Evolutionary conservation across 1,139 yeast genomes (phyloP).

Genomic region (Geotrichum bryndzae): DNA sequence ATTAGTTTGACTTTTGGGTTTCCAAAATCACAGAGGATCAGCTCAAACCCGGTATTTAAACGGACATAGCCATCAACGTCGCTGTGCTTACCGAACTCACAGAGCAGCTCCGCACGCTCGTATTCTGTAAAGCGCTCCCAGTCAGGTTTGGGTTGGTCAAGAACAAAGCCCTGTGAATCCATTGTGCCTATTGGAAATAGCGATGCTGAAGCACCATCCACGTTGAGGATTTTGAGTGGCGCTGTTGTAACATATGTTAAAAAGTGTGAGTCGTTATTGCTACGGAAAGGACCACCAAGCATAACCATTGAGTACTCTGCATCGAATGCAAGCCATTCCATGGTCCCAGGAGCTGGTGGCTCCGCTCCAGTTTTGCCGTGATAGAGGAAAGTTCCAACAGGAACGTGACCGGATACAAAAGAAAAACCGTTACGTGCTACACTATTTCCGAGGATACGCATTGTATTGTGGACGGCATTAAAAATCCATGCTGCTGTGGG

Average conservation of each 20-base stretch:
- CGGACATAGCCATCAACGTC: conserved; percentile 49
- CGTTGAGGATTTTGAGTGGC: conserved; percentile 9
- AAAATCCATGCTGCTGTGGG: conserved; percentile 32
- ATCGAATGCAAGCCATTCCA: conserved; percentile 14
- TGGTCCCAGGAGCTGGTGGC: not conserved
- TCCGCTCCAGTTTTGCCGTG: conserved; percentile 31
- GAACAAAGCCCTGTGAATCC: conserved; percentile 12
- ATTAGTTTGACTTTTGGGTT: conserved; percentile 40
- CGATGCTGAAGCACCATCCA: conserved; percentile 14
- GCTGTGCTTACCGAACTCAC: conserved; percentile 47
- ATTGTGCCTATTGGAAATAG: conserved; percentile 18
- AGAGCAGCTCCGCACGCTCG: conserved; percentile 42
- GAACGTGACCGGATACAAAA: conserved; percentile 51
- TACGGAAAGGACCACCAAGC: conserved; percentile 18
- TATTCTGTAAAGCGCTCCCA: conserved; percentile 34
- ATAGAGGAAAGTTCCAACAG: conserved; percentile 49
- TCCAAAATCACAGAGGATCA: conserved; percentile 48
- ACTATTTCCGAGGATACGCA: conserved; percentile 46
- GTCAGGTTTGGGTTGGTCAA: conserved; percentile 3
- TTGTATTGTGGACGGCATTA: conserved; percentile 46
- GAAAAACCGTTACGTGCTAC: conserved; percentile 51
- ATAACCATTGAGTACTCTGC: conserved; percentile 11
- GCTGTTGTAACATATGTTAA: conserved; percentile 2
- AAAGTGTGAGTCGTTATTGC: conserved; percentile 17
- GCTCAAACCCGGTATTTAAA: conserved; percentile 52